A percentile compares a stretch with the other conserved stretches of the same genome.
phyloP scores from a whole-genome alignment of 345 rosid genomes.

The Fremontodendron californicum region DNA sequence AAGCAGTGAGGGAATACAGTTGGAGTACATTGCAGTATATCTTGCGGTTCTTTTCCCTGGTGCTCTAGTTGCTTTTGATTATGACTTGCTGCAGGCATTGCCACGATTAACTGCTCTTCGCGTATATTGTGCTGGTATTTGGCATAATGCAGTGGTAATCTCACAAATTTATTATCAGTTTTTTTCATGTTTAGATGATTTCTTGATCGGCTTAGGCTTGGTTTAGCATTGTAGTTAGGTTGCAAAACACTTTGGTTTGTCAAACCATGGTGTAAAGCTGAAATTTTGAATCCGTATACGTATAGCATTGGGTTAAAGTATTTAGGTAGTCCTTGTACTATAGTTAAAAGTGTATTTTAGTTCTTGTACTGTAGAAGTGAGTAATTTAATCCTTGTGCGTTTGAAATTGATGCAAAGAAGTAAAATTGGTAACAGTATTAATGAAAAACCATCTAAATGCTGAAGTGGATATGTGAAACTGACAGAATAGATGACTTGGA shows the following conservation, averaged over 20 bases:
- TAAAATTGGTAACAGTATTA: no score
- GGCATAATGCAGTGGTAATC: constrained; percentile 93
- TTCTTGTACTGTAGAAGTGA: no score
- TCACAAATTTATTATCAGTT: not conserved
- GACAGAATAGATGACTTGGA: no score
- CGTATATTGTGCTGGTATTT: constrained; percentile 80
- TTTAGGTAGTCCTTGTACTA: no score
- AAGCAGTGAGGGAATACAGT: constrained; percentile 82
- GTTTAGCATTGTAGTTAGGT: not conserved
- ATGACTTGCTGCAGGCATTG: constrained; percentile 53
- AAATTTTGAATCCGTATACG: not conserved
- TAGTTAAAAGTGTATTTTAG: no score
- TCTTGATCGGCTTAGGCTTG: not conserved
- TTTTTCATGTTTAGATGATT: not conserved
- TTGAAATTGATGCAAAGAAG: no score
- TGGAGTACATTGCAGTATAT: constrained; percentile 78
- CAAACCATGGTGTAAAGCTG: not conserved
- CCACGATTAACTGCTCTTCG: constrained; percentile 60
- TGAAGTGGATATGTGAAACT: no score
- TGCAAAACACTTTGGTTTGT: not conserved
- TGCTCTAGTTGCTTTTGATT: constrained; percentile 79
- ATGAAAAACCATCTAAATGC: no score
- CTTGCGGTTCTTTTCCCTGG: constrained; percentile 87
- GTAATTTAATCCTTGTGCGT: no score
- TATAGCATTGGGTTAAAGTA: no score